Percentiles rank a stretch among this genome's conserved stretches.
Conservation (phyloP, 176 grass and related monocot genomes). For the Carex parvula region DNA sequence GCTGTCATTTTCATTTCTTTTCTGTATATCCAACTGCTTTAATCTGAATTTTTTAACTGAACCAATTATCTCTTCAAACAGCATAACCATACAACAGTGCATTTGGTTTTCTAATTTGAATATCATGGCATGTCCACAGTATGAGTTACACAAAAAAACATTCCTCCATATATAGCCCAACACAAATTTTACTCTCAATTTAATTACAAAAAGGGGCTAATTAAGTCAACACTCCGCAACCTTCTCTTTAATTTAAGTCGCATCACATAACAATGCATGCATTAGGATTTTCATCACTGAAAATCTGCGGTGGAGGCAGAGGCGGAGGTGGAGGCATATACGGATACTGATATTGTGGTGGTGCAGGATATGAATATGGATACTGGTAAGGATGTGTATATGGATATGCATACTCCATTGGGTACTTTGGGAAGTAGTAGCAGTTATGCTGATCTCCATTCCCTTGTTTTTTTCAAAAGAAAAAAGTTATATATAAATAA, state of each 20-base stretch:
- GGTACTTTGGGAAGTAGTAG: constrained; percentile 15
- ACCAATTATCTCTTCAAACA: neutral
- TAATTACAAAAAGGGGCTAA: neutral
- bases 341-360: neutral
- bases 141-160: neutral
- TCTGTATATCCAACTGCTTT: too few relatives aligned
- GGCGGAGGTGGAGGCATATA: neutral
- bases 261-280: constrained; percentile 24
- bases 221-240: neutral
- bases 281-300: constrained; percentile 30
- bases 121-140: neutral
- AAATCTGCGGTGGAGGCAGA: constrained; percentile 7
- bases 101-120: neutral
- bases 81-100: neutral
- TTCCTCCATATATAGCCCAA: neutral
- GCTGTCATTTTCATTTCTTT: neutral
- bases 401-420: constrained; percentile 14
- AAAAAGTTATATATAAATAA: neutral
- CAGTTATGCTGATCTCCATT: constrained; percentile 6
- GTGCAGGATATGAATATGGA: neutral
- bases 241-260: neutral
- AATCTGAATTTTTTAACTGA: neutral
- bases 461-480: neutral
- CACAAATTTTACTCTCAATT: neutral
- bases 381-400: neutral